phyloP scores from a whole-genome alignment of 78 protist genomes.

The Dictyostelium purpureum region DNA sequence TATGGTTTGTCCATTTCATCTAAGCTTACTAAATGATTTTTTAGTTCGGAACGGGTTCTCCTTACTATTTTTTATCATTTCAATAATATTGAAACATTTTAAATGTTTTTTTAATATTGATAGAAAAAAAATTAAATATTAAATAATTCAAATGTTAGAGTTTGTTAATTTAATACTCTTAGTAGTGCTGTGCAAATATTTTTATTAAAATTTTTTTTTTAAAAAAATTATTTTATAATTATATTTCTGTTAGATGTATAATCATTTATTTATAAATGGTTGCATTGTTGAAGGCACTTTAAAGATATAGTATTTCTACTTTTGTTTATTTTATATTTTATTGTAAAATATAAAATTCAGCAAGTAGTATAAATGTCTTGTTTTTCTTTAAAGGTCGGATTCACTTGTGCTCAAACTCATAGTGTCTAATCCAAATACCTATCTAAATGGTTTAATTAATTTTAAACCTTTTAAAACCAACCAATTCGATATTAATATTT shows the following conservation, averaged over 20 bases:
- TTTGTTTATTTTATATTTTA: neutral
- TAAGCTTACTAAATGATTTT: neutral
- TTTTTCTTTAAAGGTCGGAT: no score
- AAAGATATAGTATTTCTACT: neutral
- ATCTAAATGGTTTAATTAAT: no score
- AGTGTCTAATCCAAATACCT: no score
- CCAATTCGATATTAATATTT: neutral
- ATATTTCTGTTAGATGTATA: neutral
- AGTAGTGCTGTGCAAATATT: neutral
- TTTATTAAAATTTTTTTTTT: neutral
- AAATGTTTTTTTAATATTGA: neutral
- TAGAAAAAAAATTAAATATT: neutral
- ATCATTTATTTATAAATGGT: neutral
- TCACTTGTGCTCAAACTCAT: no score
- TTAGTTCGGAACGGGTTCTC: neutral
- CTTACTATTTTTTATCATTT: neutral
- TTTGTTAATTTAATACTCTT: neutral
- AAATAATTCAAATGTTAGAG: neutral
- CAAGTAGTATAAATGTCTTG: no score
- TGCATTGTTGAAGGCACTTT: constrained; percentile 20
- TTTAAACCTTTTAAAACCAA: neutral
- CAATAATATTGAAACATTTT: no score
- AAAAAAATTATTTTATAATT: neutral
- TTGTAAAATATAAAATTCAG: no score
- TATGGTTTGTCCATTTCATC: neutral